Conservation (phyloP, 176 grass and related monocot genomes). For the Ananas comosus region DNA sequence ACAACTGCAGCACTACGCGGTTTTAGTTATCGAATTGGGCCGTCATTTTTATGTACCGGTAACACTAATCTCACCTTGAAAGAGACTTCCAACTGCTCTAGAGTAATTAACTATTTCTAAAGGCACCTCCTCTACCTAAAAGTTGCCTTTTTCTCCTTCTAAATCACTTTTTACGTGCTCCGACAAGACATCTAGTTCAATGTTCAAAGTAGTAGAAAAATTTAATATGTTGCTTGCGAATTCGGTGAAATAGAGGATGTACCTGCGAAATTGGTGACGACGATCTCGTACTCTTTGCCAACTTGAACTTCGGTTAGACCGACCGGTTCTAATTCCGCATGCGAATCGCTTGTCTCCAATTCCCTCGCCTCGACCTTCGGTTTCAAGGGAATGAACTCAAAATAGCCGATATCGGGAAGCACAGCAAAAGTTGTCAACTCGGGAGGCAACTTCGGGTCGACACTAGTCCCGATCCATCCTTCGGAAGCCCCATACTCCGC, state of each 20-base stretch:
- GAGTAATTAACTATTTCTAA: not conserved
- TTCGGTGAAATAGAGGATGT: not conserved
- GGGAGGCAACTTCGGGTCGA: constrained; percentile 47
- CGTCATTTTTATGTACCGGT: not conserved
- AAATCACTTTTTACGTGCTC: not conserved
- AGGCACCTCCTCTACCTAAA: not conserved
- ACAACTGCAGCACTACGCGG: too few species aligned
- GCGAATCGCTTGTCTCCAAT: constrained; percentile 5
- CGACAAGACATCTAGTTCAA: not conserved
- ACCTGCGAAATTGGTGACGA: constrained; percentile 92
- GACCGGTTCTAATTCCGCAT: constrained; percentile 40
- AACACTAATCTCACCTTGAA: not conserved
- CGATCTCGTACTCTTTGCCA: constrained; percentile 77
- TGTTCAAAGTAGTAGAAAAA: not conserved
- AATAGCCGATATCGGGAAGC: constrained; percentile 80
- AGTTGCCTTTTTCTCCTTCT: not conserved
- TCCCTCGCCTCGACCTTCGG: not conserved
- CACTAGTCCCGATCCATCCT: constrained; percentile 68
- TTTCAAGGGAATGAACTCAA: constrained; percentile 76
- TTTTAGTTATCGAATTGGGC: too few species aligned
- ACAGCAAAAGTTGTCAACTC: constrained; percentile 63
- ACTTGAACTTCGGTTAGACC: constrained; percentile 59
- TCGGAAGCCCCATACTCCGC: constrained; percentile 84
- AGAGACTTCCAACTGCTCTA: not conserved
- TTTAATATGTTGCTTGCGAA: too few species aligned